A percentile compares a stretch with the other conserved stretches of the same genome.
Conservation (phyloP, 108 stramenopile species). For the Nitzschia sp. region DNA sequence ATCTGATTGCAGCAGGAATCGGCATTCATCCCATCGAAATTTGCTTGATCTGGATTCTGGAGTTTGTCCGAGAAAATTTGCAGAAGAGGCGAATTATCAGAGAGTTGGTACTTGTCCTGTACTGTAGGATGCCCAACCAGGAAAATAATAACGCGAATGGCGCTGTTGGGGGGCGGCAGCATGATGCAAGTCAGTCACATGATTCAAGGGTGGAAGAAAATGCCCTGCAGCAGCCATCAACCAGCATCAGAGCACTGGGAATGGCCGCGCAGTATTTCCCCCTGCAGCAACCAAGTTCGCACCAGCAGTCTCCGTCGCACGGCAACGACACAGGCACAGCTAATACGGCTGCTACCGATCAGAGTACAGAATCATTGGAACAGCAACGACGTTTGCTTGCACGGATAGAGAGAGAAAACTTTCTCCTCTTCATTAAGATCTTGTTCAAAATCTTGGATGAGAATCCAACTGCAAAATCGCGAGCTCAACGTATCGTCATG, state of each 20-base stretch:
- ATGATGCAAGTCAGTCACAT: no score
- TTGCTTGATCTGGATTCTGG: no score
- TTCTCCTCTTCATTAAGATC: slow-evolving; percentile 30
- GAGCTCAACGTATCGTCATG: slow-evolving; percentile 20
- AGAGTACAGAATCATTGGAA: neutral
- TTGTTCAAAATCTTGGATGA: slow-evolving; percentile 28
- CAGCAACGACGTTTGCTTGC: neutral
- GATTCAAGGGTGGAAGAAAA: no score
- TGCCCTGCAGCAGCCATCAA: no score
- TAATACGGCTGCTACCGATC: neutral
- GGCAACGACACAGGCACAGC: neutral
- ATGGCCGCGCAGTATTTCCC: neutral
- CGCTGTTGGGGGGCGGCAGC: no score
- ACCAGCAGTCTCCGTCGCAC: neutral
- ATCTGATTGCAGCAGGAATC: no score
- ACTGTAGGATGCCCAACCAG: no score
- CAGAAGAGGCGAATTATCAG: no score
- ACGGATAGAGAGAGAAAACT: slow-evolving; percentile 16
- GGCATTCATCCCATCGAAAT: no score
- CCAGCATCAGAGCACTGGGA: neutral
- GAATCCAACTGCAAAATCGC: neutral
- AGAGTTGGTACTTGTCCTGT: no score
- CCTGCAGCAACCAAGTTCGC: neutral
- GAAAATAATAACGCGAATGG: no score
- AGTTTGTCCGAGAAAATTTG: no score